phyloP scores from a whole-genome alignment of 2,329 filamentous ascomycete species.

The Elsinoe fawcettii region DNA sequence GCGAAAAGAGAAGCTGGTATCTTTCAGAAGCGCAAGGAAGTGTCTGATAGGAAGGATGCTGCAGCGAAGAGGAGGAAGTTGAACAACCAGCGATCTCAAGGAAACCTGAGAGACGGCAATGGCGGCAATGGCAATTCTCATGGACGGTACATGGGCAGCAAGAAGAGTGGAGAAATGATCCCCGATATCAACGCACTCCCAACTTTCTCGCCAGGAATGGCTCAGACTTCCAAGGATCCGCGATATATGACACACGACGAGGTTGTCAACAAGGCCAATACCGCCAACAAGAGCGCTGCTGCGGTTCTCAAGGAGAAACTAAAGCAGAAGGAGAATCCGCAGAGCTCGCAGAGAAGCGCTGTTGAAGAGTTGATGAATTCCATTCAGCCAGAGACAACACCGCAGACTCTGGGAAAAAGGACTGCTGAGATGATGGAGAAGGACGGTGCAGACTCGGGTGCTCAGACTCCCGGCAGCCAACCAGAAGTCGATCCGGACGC shows the following conservation, averaged over 20 bases:
- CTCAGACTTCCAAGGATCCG: constrained; percentile 44
- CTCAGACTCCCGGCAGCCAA: constrained; percentile 46
- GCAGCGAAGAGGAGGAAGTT: constrained; percentile 70
- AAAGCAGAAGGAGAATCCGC: constrained; percentile 26
- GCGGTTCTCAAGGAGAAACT: constrained; percentile 78
- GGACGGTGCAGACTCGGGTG: constrained; percentile 49
- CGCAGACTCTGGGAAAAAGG: constrained; percentile 60
- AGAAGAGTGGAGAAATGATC: constrained; percentile 26
- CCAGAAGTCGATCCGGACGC: constrained; percentile 45
- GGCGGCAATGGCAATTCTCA: constrained; percentile 25
- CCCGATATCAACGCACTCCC: constrained; percentile 41
- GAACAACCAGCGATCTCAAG: constrained; percentile 25
- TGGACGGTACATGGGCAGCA: constrained; percentile 21
- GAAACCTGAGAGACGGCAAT: constrained; percentile 22
- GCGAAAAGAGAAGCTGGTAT: constrained; percentile 92
- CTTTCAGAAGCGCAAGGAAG: constrained; percentile 78
- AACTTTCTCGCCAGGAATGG: constrained; percentile 50
- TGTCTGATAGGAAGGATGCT: constrained; percentile 74
- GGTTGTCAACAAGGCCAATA: constrained; percentile 67
- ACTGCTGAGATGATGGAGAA: constrained; percentile 66
- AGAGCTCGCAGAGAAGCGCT: constrained; percentile 24
- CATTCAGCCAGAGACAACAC: constrained; percentile 24
- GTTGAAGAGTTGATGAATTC: constrained; percentile 19
- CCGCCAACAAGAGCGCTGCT: constrained; percentile 90
- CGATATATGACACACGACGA: constrained; percentile 72